phyloP scores from a whole-genome alignment of 768 basidiomycete species.

The Chiua virens region DNA sequence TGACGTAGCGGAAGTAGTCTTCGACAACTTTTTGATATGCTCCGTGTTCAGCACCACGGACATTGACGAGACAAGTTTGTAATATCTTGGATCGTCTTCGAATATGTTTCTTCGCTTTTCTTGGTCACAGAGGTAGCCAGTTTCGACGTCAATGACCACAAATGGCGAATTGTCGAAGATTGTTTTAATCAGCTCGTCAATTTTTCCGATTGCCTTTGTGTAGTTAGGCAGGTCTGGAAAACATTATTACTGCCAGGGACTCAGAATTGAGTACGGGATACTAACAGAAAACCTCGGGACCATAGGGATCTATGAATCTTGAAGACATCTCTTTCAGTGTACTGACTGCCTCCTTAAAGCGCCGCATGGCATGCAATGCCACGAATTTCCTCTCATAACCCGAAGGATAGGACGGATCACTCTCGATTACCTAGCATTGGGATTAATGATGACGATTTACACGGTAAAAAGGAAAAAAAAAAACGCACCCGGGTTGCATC shows the following conservation, averaged over 20 bases:
- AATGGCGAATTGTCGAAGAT: too few species aligned
- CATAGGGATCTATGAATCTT: neutral
- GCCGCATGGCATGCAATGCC: neutral
- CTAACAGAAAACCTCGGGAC: too few species aligned
- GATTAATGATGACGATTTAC: neutral
- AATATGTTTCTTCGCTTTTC: neutral
- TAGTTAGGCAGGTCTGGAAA: too few species aligned
- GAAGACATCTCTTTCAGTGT: neutral
- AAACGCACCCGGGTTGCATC: slow-evolving; percentile 5
- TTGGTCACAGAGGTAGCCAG: slow-evolving; percentile 2
- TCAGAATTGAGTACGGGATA: too few species aligned
- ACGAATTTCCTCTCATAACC: slow-evolving; percentile 1
- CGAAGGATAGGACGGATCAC: neutral
- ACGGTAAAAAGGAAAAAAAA: too few species aligned
- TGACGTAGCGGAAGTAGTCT: slow-evolving; percentile 12
- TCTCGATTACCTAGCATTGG: slow-evolving; percentile 1
- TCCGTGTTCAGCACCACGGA: neutral
- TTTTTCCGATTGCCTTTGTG: too few species aligned
- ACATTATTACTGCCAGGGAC: too few species aligned
- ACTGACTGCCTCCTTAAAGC: neutral
- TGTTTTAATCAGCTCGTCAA: too few species aligned
- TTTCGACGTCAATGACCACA: slow-evolving; percentile 4
- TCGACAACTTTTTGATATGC: neutral
- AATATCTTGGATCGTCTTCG: neutral
- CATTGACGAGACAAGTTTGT: slow-evolving; percentile 4